Conservation (phyloP, 345 rosid genomes). For the Syzygium aqueum region DNA sequence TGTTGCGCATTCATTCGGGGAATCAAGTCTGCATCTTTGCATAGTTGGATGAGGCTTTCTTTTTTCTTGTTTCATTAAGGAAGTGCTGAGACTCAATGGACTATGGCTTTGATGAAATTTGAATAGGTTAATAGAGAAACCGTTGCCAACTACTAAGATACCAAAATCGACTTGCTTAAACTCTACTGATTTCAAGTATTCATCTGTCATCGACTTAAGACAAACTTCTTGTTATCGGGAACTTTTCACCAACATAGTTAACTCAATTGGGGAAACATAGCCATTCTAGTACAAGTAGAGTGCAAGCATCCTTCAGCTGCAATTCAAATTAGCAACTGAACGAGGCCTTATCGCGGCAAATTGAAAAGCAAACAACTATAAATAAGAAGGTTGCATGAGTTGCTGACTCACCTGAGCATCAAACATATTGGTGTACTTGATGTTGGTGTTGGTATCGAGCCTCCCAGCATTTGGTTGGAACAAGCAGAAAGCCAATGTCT, state of each 20-base stretch:
- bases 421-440: conserved; percentile 93
- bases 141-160: not conserved
- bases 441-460: conserved; percentile 46
- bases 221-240: not conserved
- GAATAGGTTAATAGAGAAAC: too few relatives aligned
- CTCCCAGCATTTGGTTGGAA: conserved; percentile 82
- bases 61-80: not conserved
- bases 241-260: not conserved
- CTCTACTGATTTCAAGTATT: not conserved
- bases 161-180: not conserved
- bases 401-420: conserved; percentile 65
- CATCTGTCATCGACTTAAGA: not conserved
- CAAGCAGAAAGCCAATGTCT: conserved; percentile 68
- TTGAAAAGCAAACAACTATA: not conserved
- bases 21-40: not conserved
- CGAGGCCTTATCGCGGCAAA: not conserved
- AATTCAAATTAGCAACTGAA: not conserved
- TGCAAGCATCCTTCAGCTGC: not conserved
- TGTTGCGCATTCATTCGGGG: not conserved
- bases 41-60: not conserved
- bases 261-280: not conserved
- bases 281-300: not conserved
- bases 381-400: not conserved
- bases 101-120: not conserved
- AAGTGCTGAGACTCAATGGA: not conserved